phyloP scores from a whole-genome alignment of 1,284 basidiomycete species.

The Cerioporus squamosus region DNA sequence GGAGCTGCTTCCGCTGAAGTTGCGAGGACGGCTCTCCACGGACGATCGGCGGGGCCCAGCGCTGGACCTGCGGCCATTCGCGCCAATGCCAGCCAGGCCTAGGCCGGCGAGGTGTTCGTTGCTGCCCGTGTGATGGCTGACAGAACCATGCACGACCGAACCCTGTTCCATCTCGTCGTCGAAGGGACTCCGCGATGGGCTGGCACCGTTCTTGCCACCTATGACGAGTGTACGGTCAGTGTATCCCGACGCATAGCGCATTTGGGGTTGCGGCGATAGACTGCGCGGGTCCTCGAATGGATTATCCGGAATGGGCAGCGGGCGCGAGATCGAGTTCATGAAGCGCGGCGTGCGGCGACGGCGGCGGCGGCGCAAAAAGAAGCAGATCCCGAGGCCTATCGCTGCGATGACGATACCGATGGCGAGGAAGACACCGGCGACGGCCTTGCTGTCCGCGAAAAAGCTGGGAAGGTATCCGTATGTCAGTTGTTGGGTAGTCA shows the following conservation, averaged over 20 bases:
- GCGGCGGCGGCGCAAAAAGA: constrained; percentile 44
- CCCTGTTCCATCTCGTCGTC: constrained; percentile 22
- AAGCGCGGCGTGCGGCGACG: constrained; percentile 36
- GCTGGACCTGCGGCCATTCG: constrained; percentile 16
- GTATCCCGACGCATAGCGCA: constrained; percentile 22
- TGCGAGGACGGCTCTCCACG: constrained; percentile 11
- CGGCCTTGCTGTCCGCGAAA: constrained; percentile 55
- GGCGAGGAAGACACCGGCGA: constrained; percentile 60
- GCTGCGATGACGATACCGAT: constrained; percentile 48
- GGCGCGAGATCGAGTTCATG: constrained; percentile 40
- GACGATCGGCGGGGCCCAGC: not conserved
- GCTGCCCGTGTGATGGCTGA: constrained; percentile 1
- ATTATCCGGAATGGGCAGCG: constrained; percentile 33
- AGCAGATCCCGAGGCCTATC: constrained; percentile 36
- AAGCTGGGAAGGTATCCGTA: constrained; percentile 43
- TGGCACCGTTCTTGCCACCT: constrained; percentile 1
- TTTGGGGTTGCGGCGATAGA: constrained; percentile 16
- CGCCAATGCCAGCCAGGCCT: constrained; percentile 26
- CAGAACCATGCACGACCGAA: not conserved
- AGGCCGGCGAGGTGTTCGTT: constrained; percentile 5
- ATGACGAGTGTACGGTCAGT: constrained; percentile 25
- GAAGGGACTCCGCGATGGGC: constrained; percentile 20
- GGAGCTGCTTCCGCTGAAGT: constrained; percentile 17
- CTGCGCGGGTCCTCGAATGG: constrained; percentile 33
- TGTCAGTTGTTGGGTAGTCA: not conserved